Percentiles rank a stretch among this genome's conserved stretches.
These are phyloP conservation scores for Flaveria linearis DNA, from an alignment of 129 eudicot genomes.

Conservation along the genomic window DNA sequence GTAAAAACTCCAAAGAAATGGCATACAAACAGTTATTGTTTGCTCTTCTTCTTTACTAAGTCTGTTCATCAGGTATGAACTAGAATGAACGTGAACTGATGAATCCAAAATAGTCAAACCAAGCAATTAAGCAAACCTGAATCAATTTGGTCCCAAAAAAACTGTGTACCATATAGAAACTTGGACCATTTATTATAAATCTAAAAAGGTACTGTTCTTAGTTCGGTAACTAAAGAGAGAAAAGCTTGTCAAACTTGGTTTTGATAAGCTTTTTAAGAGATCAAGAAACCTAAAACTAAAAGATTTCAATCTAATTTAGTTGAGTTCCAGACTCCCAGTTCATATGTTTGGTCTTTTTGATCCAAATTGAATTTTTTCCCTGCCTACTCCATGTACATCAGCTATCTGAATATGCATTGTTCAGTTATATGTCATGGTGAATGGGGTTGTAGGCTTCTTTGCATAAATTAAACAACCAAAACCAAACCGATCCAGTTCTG, in stretches of 20 bases:
- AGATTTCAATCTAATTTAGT: not conserved
- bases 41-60: not conserved
- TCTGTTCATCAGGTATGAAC: not conserved
- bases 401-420: not conserved
- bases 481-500: not conserved
- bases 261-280: no score
- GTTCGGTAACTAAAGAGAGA: not conserved
- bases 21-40: not conserved
- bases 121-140: not conserved
- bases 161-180: not conserved
- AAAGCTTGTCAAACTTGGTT: no score
- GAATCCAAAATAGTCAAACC: not conserved
- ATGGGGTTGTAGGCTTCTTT: not conserved
- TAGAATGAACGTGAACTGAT: not conserved
- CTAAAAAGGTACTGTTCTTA: not conserved
- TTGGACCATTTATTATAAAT: not conserved
- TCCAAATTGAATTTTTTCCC: not conserved
- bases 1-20: not conserved
- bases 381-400: not conserved
- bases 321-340: not conserved
- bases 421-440: constrained; percentile 4
- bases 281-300: no score
- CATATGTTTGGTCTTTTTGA: not conserved
- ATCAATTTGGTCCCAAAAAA: not conserved
- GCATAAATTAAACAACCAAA: not conserved